Conservation (phyloP, 805 yeast genomes). For the Allodekkera sacchari region DNA sequence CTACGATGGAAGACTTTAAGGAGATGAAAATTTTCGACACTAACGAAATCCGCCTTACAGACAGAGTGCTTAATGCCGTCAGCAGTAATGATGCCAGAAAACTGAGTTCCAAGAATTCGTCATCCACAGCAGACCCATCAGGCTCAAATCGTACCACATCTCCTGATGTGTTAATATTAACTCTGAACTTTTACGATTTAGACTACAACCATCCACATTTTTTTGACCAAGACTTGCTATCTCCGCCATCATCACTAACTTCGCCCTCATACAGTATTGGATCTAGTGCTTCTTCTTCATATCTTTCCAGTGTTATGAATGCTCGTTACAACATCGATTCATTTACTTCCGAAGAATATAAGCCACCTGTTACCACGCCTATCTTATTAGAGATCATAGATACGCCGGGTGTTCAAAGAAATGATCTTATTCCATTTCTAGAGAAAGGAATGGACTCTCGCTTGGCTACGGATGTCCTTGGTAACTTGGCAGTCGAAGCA, state of each 20-base stretch:
- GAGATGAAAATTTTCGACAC: constrained; percentile 16
- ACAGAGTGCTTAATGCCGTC: constrained; percentile 6
- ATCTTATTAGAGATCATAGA: constrained; percentile 63
- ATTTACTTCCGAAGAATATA: constrained; percentile 19
- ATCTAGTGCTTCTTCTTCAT: constrained; percentile 5
- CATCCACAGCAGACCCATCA: constrained; percentile 3
- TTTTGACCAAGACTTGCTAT: constrained; percentile 11
- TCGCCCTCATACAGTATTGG: constrained; percentile 9
- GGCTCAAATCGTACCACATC: no score
- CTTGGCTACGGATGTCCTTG: constrained; percentile 48
- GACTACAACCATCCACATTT: constrained; percentile 16
- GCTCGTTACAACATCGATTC: constrained; percentile 12
- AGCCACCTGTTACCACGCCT: constrained; percentile 49
- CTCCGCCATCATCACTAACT: constrained; percentile 7
- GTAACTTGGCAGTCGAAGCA: constrained; percentile 32
- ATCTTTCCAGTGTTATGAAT: constrained; percentile 7
- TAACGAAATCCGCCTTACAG: constrained; percentile 10
- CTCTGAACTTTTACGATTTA: constrained; percentile 20
- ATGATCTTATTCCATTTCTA: constrained; percentile 64
- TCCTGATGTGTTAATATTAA: constrained; percentile 6
- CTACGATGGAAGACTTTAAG: constrained; percentile 30
- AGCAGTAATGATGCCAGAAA: background rate
- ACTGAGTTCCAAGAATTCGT: background rate
- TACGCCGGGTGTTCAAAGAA: constrained; percentile 62
- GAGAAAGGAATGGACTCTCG: constrained; percentile 63